Base-by-base conservation (phyloP, 2,329 filamentous ascomycete genomes). In the Diaporthe ampelina region DNA sequence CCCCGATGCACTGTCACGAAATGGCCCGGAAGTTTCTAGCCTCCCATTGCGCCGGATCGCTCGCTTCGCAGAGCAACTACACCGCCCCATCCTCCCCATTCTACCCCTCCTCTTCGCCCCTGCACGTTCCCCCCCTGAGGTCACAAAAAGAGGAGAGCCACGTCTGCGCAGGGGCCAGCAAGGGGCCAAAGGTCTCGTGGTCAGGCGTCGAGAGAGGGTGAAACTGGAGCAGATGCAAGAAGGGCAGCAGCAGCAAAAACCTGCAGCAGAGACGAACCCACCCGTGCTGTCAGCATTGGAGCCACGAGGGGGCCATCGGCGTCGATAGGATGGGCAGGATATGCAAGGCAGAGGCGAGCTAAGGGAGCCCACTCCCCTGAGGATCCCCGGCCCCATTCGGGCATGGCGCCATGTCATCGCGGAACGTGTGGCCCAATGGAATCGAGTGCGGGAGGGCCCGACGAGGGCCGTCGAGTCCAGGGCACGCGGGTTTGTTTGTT, bases 381-480 rank as follows among this genome's bases (percentile, higher is more conserved):
- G 26, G 67, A 52, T 54, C 58, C 67, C 58, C 24, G 43, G 57
- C 70, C 70, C 65, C 54, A 73, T 73, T 52, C 15, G 21, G 74
- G 71, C 48, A 73, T 75, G 74, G 74, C 65, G 69, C 58, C 57
- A 67, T 72, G 52, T 63, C 24, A 54, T 56, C 58, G 56, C 45
- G 50, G 73, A 29, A 11, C 57, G 7, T 70, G 65, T 67, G 50
- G 70, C 56, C 65, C 59, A 69, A 65, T 75, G 45, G 48, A 67
- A 52, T 70, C 32, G 63, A 35, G 37, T 45, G 43, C 74, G 63
- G 73, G 40, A 72, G 57, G 67, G 35, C 58, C 70, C 74, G 71
- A 58, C 24, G 54, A 52, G 37, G 69, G 50, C 50, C 32, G 67
- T 54, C 35, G 56, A 70, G 45, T 32, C 10, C 40, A 35, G 56